A percentile compares a stretch with the other conserved stretches of the same genome.
These are phyloP conservation scores for Salicornia ramosissima DNA, from an alignment of 148 eudicot genomes.

Conservation along the genomic window DNA sequence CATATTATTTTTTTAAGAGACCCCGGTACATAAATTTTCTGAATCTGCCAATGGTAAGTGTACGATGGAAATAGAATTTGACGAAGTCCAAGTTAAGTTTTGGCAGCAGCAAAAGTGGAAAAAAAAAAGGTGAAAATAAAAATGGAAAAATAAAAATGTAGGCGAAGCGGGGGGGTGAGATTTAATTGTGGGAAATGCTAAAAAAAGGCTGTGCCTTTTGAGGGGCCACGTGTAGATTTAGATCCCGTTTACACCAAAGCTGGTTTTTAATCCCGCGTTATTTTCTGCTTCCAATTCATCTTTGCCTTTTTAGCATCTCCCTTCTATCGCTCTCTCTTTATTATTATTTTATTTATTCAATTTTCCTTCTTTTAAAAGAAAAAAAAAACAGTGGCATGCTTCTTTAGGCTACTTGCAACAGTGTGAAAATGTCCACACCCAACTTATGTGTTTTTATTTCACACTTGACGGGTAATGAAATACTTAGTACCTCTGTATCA, in stretches of 20 bases:
- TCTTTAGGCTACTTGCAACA: too few relatives aligned
- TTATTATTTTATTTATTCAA: not conserved
- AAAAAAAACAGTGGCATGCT: too few relatives aligned
- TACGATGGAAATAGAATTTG: too few relatives aligned
- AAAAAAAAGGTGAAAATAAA: not conserved
- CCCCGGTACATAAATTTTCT: too few relatives aligned
- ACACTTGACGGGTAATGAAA: too few relatives aligned
- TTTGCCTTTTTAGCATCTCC: too few relatives aligned
- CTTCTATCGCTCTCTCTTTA: not conserved
- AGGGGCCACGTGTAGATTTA: slow-evolving; percentile 24
- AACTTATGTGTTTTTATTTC: too few relatives aligned
- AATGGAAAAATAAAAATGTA: not conserved
- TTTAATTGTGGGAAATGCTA: not conserved
- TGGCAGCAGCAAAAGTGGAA: too few relatives aligned
- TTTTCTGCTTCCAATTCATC: not conserved
- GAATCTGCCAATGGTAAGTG: too few relatives aligned
- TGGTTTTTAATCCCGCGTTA: slow-evolving; percentile 32
- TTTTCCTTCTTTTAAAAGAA: not conserved
- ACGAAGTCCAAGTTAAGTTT: too few relatives aligned
- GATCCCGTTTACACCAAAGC: slow-evolving; percentile 27
- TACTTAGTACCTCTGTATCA: too few relatives aligned
- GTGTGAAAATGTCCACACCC: not conserved
- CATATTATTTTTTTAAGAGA: too few relatives aligned
- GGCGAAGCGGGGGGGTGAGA: not conserved
- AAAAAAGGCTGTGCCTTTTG: slow-evolving; percentile 21